These are phyloP conservation scores for Opeltia flavorubescens DNA, from an alignment of 495 filamentous ascomycete species.

Conservation along the genomic window DNA sequence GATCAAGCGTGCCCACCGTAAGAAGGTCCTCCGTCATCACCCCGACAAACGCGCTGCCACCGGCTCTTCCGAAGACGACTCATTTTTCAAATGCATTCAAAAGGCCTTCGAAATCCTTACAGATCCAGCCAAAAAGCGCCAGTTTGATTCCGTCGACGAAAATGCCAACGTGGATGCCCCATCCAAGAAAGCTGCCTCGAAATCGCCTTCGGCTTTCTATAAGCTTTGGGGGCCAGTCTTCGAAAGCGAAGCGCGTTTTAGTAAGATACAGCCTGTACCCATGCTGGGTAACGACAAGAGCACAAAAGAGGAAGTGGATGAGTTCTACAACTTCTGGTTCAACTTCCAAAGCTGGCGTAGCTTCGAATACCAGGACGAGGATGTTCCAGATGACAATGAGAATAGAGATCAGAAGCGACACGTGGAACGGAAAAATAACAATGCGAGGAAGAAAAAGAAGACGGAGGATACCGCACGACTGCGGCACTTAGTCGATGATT, in stretches of 20 bases:
- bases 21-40: slow-evolving; percentile 98
- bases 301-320: slow-evolving; percentile 74
- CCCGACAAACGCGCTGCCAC: slow-evolving; percentile 95
- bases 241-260: slow-evolving; percentile 83
- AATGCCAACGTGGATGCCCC: slow-evolving; percentile 82
- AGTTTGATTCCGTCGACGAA: slow-evolving; percentile 95
- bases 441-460: slow-evolving; percentile 97
- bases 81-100: slow-evolving; percentile 99
- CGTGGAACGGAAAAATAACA: slow-evolving; percentile 94
- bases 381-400: slow-evolving; percentile 96
- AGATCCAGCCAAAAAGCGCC: slow-evolving; percentile 83
- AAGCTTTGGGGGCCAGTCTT: slow-evolving; percentile 84
- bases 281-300: slow-evolving; percentile 70
- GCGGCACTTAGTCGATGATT: slow-evolving; percentile 76
- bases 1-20: slow-evolving; percentile 96
- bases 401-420: slow-evolving; percentile 98
- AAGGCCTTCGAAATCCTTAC: slow-evolving; percentile 88
- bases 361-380: slow-evolving; percentile 97
- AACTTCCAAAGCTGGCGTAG: slow-evolving; percentile 95
- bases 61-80: slow-evolving; percentile 80
- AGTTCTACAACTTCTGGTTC: slow-evolving; percentile 99
- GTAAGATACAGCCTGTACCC: slow-evolving; percentile 76
- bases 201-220: slow-evolving; percentile 67
- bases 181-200: slow-evolving; percentile 70
- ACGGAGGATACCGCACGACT: slow-evolving; percentile 87